Base-by-base conservation (phyloP, 73 alveolate genomes). In the Symbiodinium natans region DNA sequence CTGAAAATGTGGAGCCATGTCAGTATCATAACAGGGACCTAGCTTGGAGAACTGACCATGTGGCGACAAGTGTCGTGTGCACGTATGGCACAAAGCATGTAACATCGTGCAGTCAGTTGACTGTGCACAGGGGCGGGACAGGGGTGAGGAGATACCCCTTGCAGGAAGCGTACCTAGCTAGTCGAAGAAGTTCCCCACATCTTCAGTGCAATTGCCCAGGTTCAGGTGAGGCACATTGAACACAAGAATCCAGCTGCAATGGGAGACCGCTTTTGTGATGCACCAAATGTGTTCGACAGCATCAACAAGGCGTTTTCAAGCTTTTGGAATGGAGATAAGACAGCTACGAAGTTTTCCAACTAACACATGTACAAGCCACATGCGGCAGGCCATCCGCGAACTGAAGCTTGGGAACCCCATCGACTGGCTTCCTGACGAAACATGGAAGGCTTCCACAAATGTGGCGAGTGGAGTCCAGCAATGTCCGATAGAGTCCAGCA, bases 171-270 rank as follows among this genome's bases (percentile, higher is more conserved):
- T n/a, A n/a, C n/a, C n/a, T n/a, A n/a, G n/a, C n/a, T n/a, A n/a
- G n/a, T n/a, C n/a, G n/a, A n/a, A n/a, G n/a, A n/a, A n/a, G n/a
- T n/a, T n/a, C n/a, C n/a, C n/a, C n/a, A n/a, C n/a, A n/a, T n/a
- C n/a, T n/a, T n/a, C n/a, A n/a, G n/a, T n/a, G n/a, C n/a, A n/a
- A n/a, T n/a, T n/a, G n/a, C n/a, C 41, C 29, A 88, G 95, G 96
- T 90, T 6, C 63, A 90, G 96, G 63, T 92, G 34, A 59, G 92
- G 33, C 98, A 92, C 68, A 77, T 92, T 34, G 98, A 92, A 84
- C 98, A 92, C 92, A 75, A 92, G 68, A 92, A 92, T 46, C 98
- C 98, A 9, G 98, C 98, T 1, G 98, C 98, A 29, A 73, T 75
- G 98, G 92, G 56, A 1, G 98, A 92, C 54, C 56, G 74, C 63